Evolutionary conservation across 441 rosid genomes (phyloP), one percentile per base, ranked within the genome.

Genomic region (Adansonia madagascariensis): DNA sequence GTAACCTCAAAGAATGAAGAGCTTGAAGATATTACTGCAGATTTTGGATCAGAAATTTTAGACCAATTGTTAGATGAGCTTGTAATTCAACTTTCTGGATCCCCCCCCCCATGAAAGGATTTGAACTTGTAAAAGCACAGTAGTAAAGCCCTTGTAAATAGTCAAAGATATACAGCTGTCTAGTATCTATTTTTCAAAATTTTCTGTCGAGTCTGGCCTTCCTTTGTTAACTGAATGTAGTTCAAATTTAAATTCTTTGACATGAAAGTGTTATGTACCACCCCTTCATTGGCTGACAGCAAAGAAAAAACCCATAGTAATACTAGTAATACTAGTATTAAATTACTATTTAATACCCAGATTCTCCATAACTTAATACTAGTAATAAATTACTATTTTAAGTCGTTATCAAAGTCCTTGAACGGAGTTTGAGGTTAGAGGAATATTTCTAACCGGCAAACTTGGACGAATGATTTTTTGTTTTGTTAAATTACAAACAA

Each of bases 21-120:
- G 60, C 18, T 79, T 12, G 87, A 85, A 84, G 90, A 79, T 18
- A 70, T 92, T 52, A 64, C 71, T 75, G 84, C 73, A 77, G 88
- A 89, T 71, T 65, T 89, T 56, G 91, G 77, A 70, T 57, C 77
- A 74, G 81, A 77, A 52, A 84, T 89, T 71, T 77, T 92, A 69
- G 83, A 89, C 77, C 77, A 84, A 71, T 80, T 89, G 82, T 79
- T 92, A 79, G 86, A 80, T 70, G 97, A 92, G 71, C 77, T 88
- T 9, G 56, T 90, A 63, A 78, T 82, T 55, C 82, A 81, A 79
- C 73, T 80, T 61, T 35, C 15, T 46, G 66, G 53, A 72, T 46
- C 73, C 75, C 59, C 31, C 35, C 35, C 35, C 35, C 35, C 35
- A 27, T 27, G 35, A 2, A 27, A 27, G 35, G 35, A 27, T 17